Conservation (phyloP, 148 eudicot genomes). For the Amaranthus cruentus region DNA sequence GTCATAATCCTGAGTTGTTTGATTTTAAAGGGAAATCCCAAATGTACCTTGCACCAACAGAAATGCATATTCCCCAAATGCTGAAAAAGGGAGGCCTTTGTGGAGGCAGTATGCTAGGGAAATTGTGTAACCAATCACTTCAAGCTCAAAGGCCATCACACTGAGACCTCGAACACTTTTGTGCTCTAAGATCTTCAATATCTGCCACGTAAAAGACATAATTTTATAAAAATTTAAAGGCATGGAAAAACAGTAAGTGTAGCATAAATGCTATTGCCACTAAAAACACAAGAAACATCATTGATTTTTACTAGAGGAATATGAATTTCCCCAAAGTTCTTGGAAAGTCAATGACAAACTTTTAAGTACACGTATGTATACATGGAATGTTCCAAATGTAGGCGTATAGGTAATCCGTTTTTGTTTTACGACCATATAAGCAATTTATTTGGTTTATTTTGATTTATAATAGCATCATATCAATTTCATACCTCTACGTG, state of each 20-base stretch:
- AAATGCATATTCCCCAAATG: constrained; percentile 89
- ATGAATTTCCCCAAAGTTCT: not conserved
- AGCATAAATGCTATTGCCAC: not conserved
- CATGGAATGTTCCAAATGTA: not conserved
- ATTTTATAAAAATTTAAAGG: not conserved
- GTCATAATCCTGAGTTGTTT: not conserved
- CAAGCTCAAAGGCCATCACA: constrained; percentile 78
- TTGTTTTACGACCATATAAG: no score
- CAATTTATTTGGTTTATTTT: no score
- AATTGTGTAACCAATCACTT: constrained; percentile 90
- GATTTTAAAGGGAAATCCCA: not conserved
- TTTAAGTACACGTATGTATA: not conserved
- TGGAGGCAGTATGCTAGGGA: constrained; percentile 94
- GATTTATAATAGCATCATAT: no score
- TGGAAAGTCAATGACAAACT: not conserved
- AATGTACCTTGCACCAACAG: constrained; percentile 73
- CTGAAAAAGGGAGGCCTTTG: constrained; percentile 95
- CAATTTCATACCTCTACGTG: no score
- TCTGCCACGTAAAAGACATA: constrained; percentile 39
- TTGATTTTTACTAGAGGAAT: no score
- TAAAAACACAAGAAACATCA: no score
- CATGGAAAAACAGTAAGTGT: not conserved
- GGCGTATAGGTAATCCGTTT: no score
- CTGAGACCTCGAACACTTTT: constrained; percentile 83
- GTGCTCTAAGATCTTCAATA: constrained; percentile 66